Evolutionary conservation across 2,329 filamentous ascomycete species (phyloP), one percentile per base, ranked within the genome.

Genomic region (Aureobasidium uvarum): DNA sequence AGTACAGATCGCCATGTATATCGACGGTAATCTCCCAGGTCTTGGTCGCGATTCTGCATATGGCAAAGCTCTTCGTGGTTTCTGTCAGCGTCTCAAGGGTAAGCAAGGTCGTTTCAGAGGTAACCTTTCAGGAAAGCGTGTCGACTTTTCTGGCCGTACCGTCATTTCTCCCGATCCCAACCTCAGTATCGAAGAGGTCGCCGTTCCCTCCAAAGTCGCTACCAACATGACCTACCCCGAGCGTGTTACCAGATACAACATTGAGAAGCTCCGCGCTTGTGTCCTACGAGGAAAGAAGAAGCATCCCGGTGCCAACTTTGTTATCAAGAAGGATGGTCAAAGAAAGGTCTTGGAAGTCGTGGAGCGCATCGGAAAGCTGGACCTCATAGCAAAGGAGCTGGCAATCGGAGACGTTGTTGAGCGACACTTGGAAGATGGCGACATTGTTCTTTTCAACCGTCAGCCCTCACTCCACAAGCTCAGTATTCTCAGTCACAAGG

Each of bases 121-220:
- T 66, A 99, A 99, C 72, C 78, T 99, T 67, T 98, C 94, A 0
- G 95, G 95, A 75, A 99, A 99, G 78, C 94, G 95, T 84, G 95
- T 99, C 63, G 94, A 99, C 75, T 99, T 98, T 77, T 99, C 95
- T 13, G 95, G 92, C 20, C 88, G 95, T 76, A 99, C 95, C 0
- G 95, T 99, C 77, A 99, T 99, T 77, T 96, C 93, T 0, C 95
- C 95, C 0, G 95, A 99, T 77, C 95, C 95, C 3, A 99, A 99
- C 72, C 77, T 99, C 56, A 88, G 90, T 20, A 92, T 99, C 69
- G 92, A 98, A 70, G 88, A 99, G 77, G 95, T 99, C 41, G 94
- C 94, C 5, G 89, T 99, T 36, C 95, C 95, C 0, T 83, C 89
- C 67, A 83, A 96, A 20, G 93, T 99, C n/a, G 95, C 95, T 5